Evolutionary conservation across 2,329 filamentous ascomycete genomes (phyloP), one percentile per base, ranked within the genome.

Genomic region (Fusarium guadeloupense): DNA sequence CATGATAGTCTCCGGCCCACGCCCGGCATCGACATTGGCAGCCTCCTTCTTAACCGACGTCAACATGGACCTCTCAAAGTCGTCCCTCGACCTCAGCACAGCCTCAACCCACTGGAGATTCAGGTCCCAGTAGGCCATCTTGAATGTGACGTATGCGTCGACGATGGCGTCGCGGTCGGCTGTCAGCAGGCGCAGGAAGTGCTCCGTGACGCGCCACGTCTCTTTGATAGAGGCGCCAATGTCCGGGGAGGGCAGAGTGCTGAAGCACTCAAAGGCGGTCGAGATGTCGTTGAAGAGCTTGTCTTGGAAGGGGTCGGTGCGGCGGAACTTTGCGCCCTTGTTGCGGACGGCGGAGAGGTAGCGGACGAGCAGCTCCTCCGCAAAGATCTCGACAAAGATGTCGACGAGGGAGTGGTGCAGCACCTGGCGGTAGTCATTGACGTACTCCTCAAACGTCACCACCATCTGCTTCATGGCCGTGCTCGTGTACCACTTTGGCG

Each of bases 81-180:
- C 95, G 75, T 99, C 95, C 67, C 96, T 83, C 2, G 88, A 83
- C 66, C 93, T 85, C 62, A 99, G 74, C 41, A 97, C 94, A 7
- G 91, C 90, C 81, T 99, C 96, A 8, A 99, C 93, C 95, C 95
- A 99, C 39, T 88, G 89, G 55, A 98, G 88, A 75, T 96, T 92
- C 73, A 98, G 80, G 77, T 99, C 95, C 91, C 94, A 97, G 76
- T 97, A 97, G 39, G 86, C 83, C 33, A 78, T 80, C 82, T 97
- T 98, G 79, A 99, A 94, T 6, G 81, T 79, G 68, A 89, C 89
- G 71, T 96, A 98, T 2, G 91, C 88, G 45, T 90, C 86, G 14
- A 92, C 87, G 1, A 97, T 82, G 20, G 80, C 82, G 25, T 87
- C 84, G 44, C 88, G 89, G 72, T 95, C 92, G 25, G 89, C 87